Base-by-base conservation (phyloP, 1,139 yeast species). In the Debaryomyces fabryi region DNA sequence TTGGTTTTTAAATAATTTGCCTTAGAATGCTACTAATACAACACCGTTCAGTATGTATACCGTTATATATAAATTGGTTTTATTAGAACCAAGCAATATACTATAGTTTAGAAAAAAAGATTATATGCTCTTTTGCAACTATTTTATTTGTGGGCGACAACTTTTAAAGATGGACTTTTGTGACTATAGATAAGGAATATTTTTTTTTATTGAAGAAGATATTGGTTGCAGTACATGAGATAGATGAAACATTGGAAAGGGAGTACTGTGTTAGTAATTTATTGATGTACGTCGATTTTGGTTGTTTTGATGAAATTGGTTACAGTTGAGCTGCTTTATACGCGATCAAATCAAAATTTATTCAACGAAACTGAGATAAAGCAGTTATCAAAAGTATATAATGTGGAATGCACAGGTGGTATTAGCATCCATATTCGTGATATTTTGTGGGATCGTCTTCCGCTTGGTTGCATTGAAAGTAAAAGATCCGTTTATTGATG, bases 401-500 rank as follows among this genome's bases (percentile, higher is more conserved):
- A 40, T 40, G 43, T 32, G 43, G 43, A 30, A 29, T 13, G 24
- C 21, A 30, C 34, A 40, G 21, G 35, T 21, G 27, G 30, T 20
- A 29, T 30, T 12, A 20, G 27, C 20, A 4, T 20, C 33, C n/a
- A 18, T 21, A 18, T 40, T 40, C 18, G 27, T 40, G 18, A 15
- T 40, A 6, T 29, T 40, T 18, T 40, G 45, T 24, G 41, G 36
- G n/a, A 16, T 38, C 3, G 29, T 45, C 15, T 39, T 45, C 25
- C 48, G 45, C 10, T 40, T 49, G 32, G 63, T 67, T 8, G 44
- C 63, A 30, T 20, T 49, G 30, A 51, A 56, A 6, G 78, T 79
- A n/a, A 53, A 63, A 12, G 58, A 65, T 18, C 79, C 79, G 2
- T 80, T 74, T 58, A 79, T 81, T 41, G 99, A 93, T 68, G 99